A percentile compares a stretch with the other conserved stretches of the same genome.
These are phyloP conservation scores for Clitopilus hobsonii DNA, from an alignment of 768 basidiomycete species.

Conservation along the genomic window DNA sequence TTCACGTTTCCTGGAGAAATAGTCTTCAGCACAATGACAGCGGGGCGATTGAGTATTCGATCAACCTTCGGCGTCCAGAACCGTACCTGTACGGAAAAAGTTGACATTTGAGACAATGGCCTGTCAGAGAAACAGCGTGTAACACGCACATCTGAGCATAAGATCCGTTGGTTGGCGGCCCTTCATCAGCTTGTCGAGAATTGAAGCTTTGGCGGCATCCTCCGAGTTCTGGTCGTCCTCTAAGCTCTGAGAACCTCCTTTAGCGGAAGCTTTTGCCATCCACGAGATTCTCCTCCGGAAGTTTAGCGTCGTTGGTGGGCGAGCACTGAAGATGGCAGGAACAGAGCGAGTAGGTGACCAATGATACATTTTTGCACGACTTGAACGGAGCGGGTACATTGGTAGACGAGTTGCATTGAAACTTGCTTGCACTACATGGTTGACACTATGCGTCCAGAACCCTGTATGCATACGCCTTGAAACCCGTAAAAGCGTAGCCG, in stretches of 20 bases:
- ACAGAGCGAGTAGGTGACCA: too few relatives aligned
- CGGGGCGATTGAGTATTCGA: background rate
- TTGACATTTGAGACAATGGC: conserved; percentile 5
- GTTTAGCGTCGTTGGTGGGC: background rate
- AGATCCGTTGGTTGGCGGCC: conserved; percentile 85
- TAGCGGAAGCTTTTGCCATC: conserved; percentile 19
- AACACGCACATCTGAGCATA: conserved; percentile 80
- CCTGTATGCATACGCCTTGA: conserved; percentile 40
- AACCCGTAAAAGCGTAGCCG: conserved; percentile 13
- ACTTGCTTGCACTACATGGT: conserved; percentile 33
- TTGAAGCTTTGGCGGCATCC: conserved; percentile 65
- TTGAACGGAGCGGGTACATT: background rate
- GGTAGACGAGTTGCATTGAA: conserved; percentile 6
- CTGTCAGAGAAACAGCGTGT: conserved; percentile 7
- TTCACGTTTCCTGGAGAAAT: conserved; percentile 67
- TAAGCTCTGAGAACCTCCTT: conserved; percentile 9
- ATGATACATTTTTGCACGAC: too few relatives aligned
- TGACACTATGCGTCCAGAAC: conserved; percentile 23
- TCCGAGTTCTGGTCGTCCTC: conserved; percentile 55
- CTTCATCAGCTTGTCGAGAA: conserved; percentile 83
- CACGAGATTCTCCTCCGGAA: conserved; percentile 25
- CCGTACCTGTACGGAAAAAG: conserved; percentile 66
- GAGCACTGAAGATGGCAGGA: background rate
- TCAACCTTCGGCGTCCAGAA: conserved; percentile 79
- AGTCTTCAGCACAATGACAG: conserved; percentile 3